A percentile compares a stretch with the other conserved stretches of the same genome.
Evolutionary conservation across 1,284 basidiomycete genomes (phyloP).

Genomic region (Chalciporus sp.): DNA sequence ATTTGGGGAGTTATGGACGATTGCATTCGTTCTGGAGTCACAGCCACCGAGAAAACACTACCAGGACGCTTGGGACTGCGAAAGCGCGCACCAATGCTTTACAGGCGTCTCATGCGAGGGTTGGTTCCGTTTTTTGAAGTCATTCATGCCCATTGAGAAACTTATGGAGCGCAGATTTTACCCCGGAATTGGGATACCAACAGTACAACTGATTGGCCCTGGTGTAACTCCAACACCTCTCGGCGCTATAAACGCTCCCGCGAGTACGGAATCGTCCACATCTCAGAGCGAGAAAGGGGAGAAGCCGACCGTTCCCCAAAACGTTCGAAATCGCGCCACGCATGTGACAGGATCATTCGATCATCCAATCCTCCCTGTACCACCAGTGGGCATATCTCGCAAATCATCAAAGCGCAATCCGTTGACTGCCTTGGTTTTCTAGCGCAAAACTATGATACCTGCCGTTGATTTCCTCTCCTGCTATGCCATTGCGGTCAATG

Average conservation of each 20-base stretch:
- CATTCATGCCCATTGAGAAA: not conserved
- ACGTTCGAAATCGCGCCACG: slow-evolving; percentile 39
- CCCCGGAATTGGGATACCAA: slow-evolving; percentile 55
- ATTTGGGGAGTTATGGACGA: slow-evolving; percentile 96
- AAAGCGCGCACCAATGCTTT: slow-evolving; percentile 83
- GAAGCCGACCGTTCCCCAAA: slow-evolving; percentile 1
- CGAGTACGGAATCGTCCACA: slow-evolving; percentile 20
- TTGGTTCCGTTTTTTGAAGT: slow-evolving; percentile 35
- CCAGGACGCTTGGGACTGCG: slow-evolving; percentile 85
- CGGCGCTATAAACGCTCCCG: slow-evolving; percentile 45
- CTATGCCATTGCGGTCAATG: slow-evolving; percentile 90
- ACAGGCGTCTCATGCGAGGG: slow-evolving; percentile 88
- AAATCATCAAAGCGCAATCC: not conserved
- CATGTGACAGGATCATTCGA: slow-evolving; percentile 78
- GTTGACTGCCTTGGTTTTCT: slow-evolving; percentile 14
- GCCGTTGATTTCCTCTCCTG: slow-evolving; percentile 94
- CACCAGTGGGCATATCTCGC: slow-evolving; percentile 55
- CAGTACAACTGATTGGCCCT: slow-evolving; percentile 48
- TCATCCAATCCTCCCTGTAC: slow-evolving; percentile 83
- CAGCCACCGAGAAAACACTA: slow-evolving; percentile 73
- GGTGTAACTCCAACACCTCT: slow-evolving; percentile 32
- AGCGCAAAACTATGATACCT: slow-evolving; percentile 86
- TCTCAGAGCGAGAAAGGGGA: slow-evolving; percentile 11
- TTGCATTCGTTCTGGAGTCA: slow-evolving; percentile 88
- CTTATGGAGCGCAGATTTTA: slow-evolving; percentile 50